Evolutionary conservation across 2,329 filamentous ascomycete species (phyloP).

Genomic region (Cytospora piceicola): DNA sequence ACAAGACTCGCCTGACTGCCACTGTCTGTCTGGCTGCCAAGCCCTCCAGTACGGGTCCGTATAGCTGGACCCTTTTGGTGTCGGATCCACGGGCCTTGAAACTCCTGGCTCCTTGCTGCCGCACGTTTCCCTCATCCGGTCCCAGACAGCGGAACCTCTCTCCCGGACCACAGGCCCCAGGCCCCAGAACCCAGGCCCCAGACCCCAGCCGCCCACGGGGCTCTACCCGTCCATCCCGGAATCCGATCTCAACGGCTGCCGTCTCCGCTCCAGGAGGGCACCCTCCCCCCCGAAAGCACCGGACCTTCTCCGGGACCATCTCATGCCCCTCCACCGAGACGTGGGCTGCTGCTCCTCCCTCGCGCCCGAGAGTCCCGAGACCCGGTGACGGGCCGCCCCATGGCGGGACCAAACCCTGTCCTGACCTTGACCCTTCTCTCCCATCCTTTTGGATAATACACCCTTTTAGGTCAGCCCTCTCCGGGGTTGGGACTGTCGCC

Average conservation of each 20-base stretch:
- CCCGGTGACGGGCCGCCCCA: conserved; percentile 19
- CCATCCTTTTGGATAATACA: conserved; percentile 28
- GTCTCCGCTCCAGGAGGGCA: not conserved
- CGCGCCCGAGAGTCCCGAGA: not conserved
- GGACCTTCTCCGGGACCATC: conserved; percentile 15
- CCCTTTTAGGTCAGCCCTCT: not conserved
- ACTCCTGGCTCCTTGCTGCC: not conserved
- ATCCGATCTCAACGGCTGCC: not conserved
- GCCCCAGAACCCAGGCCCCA: not conserved
- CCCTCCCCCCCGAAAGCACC: not conserved
- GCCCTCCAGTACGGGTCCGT: not conserved
- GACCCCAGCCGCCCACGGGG: not conserved
- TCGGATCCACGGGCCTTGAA: not conserved
- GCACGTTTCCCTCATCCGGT: not conserved
- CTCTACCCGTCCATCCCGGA: not conserved
- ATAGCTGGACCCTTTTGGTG: not conserved
- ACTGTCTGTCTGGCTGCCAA: too few species aligned
- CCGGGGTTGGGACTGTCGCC: conserved; percentile 26
- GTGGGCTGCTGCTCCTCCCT: not conserved
- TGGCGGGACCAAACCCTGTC: conserved; percentile 19
- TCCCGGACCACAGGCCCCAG: too few species aligned
- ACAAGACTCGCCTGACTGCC: not conserved
- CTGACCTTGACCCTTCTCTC: not conserved
- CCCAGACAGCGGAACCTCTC: not conserved
- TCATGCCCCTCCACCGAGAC: conserved; percentile 8